phyloP scores from a whole-genome alignment of 768 basidiomycete genomes.

The Psilocybe sp. region DNA sequence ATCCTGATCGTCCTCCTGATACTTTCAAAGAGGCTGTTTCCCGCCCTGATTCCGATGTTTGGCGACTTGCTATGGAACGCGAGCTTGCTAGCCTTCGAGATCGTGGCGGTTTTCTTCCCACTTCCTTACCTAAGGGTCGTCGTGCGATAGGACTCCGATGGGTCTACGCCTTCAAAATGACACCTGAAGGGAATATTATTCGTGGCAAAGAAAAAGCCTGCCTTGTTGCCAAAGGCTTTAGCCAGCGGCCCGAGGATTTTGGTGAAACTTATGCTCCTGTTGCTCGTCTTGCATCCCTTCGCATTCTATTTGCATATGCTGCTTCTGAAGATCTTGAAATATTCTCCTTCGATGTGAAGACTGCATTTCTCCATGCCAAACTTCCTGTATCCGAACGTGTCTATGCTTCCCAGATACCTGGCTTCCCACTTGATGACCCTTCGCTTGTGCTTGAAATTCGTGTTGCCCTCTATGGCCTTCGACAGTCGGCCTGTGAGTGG shows the following conservation, averaged over 20 bases:
- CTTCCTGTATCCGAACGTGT: conserved; percentile 12
- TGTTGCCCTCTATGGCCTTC: conserved; percentile 31
- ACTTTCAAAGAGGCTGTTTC: conserved; percentile 15
- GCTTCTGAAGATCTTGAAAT: conserved; percentile 17
- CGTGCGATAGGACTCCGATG: conserved; percentile 28
- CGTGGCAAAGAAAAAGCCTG: conserved; percentile 25
- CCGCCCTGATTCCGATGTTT: conserved; percentile 16
- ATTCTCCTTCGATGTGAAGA: conserved; percentile 24
- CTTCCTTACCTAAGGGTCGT: conserved; percentile 18
- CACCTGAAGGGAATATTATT: conserved; percentile 30
- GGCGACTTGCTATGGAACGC: conserved; percentile 19
- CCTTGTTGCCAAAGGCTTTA: conserved; percentile 22
- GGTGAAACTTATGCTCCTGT: conserved; percentile 31
- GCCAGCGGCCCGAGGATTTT: conserved; percentile 30
- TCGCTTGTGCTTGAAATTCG: conserved; percentile 11
- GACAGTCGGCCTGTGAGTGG: conserved; percentile 25
- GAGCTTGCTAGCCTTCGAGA: conserved; percentile 18
- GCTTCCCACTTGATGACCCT: conserved; percentile 15
- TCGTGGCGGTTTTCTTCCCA: conserved; percentile 24
- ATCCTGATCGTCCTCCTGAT: conserved; percentile 15
- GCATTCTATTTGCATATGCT: conserved; percentile 22
- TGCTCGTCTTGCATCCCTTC: conserved; percentile 19
- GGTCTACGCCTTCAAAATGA: conserved; percentile 36
- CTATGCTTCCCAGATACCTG: conserved; percentile 16
- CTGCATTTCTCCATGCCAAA: conserved; percentile 22